These are phyloP conservation scores for Deuterostichococcus epilithicus DNA, from an alignment of 139 green algal genomes.

Conservation along the genomic window DNA sequence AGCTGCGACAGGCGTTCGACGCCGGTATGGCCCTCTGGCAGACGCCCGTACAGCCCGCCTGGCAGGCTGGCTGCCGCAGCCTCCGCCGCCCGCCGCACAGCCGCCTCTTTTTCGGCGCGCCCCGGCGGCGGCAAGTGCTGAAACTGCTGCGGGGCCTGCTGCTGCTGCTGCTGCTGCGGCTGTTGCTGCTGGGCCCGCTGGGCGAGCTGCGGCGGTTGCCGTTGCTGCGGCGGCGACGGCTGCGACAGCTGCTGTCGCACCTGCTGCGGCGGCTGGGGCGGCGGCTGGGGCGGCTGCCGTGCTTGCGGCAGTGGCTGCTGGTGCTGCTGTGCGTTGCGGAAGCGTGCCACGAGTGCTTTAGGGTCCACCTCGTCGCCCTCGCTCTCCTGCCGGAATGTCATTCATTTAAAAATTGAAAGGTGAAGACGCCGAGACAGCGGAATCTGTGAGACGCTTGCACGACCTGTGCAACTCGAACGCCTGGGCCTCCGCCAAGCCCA, in stretches of 20 bases:
- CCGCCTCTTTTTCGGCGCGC: no score
- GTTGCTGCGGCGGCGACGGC: not conserved
- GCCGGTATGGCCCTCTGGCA: not conserved
- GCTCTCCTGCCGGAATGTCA: not conserved
- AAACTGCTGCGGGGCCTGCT: constrained; percentile 5
- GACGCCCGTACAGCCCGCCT: not conserved
- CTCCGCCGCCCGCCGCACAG: not conserved
- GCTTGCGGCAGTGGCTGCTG: not conserved
- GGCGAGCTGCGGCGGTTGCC: constrained; percentile 2
- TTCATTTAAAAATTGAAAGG: no score
- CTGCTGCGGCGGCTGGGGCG: no score
- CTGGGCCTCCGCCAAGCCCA: no score
- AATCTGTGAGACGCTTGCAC: no score
- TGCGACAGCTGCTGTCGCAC: not conserved
- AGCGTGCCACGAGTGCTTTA: not conserved
- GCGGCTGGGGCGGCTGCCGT: no score
- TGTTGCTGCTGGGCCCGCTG: constrained; percentile 15
- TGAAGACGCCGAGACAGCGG: no score
- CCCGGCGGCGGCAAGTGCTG: constrained; percentile 4
- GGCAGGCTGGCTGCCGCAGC: not conserved
- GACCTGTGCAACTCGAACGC: no score
- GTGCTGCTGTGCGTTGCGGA: constrained; percentile 1
- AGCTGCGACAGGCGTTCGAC: not conserved
- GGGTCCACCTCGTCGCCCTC: not conserved
- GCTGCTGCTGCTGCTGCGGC: constrained; percentile 11